These are phyloP conservation scores for Candida xyloterini DNA, from an alignment of 805 yeast genomes.

Conservation along the genomic window DNA sequence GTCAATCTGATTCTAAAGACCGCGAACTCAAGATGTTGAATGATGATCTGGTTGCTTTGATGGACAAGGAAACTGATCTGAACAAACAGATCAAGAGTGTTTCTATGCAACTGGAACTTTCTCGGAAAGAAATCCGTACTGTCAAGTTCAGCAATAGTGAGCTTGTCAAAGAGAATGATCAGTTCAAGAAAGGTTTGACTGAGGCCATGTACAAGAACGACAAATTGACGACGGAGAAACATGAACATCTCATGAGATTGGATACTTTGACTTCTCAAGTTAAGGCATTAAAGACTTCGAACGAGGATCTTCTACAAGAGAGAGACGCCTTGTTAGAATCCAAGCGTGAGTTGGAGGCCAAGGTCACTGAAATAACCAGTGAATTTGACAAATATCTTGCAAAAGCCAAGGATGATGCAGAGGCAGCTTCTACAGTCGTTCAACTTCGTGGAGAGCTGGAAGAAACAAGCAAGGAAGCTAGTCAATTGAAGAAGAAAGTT, in stretches of 20 bases:
- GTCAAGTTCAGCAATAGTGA: constrained; percentile 39
- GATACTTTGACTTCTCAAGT: constrained; percentile 51
- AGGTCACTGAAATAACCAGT: constrained; percentile 39
- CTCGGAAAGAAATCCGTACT: constrained; percentile 42
- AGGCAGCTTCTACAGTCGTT: constrained; percentile 29
- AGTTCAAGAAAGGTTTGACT: constrained; percentile 38
- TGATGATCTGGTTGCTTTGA: constrained; percentile 48
- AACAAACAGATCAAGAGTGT: constrained; percentile 62
- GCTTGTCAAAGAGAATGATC: constrained; percentile 40
- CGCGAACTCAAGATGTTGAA: constrained; percentile 54
- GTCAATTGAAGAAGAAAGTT: constrained; percentile 31
- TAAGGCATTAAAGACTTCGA: constrained; percentile 51
- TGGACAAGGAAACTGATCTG: constrained; percentile 63
- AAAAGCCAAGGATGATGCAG: constrained; percentile 32
- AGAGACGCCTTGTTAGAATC: constrained; percentile 57
- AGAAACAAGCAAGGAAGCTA: constrained; percentile 31
- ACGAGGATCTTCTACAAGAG: constrained; percentile 60
- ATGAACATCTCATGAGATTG: constrained; percentile 44
- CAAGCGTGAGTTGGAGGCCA: constrained; percentile 43
- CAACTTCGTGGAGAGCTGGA: constrained; percentile 36
- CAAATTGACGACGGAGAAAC: constrained; percentile 38
- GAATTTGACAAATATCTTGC: constrained; percentile 39
- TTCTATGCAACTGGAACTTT: constrained; percentile 55
- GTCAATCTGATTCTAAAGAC: constrained; percentile 33
- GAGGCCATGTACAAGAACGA: constrained; percentile 45